Conservation (phyloP, 179 eudicot genomes). For the Spergularia azorica region DNA sequence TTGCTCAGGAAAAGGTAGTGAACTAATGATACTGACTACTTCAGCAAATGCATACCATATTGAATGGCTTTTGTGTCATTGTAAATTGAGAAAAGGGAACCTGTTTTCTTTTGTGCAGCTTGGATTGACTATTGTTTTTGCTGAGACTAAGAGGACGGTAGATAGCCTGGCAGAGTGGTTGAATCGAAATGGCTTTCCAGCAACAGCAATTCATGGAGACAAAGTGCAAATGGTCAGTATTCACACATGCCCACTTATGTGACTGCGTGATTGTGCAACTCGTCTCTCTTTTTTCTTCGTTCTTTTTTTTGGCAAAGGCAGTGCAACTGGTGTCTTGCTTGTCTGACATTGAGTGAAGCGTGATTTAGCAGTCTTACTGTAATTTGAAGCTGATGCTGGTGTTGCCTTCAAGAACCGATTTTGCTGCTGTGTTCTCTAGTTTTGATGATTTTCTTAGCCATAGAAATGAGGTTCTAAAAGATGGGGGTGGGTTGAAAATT, state of each 20-base stretch:
- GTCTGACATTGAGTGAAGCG: background rate
- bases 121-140: conserved; percentile 69
- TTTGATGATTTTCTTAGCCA: no score
- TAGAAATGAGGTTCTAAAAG: background rate
- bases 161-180: conserved; percentile 64
- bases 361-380: background rate
- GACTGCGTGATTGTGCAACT: background rate
- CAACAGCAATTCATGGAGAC: conserved; percentile 84
- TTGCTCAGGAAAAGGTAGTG: conserved; percentile 40
- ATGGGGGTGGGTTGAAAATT: no score
- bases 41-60: background rate
- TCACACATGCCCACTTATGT: background rate
- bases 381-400: background rate
- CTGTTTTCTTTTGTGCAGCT: conserved; percentile 40
- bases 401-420: no score
- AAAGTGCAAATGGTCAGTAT: conserved; percentile 72
- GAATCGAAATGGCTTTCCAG: conserved; percentile 60
- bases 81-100: background rate
- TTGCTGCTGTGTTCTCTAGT: no score
- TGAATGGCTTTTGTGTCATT: background rate
- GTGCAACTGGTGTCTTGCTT: background rate
- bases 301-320: no score
- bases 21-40: background rate
- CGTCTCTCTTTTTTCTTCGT: background rate
- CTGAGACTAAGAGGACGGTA: conserved; percentile 79